Percentiles rank a stretch among this genome's conserved stretches.
Conservation (phyloP, 768 basidiomycete genomes). For the Termitomyces eurrhizus region DNA sequence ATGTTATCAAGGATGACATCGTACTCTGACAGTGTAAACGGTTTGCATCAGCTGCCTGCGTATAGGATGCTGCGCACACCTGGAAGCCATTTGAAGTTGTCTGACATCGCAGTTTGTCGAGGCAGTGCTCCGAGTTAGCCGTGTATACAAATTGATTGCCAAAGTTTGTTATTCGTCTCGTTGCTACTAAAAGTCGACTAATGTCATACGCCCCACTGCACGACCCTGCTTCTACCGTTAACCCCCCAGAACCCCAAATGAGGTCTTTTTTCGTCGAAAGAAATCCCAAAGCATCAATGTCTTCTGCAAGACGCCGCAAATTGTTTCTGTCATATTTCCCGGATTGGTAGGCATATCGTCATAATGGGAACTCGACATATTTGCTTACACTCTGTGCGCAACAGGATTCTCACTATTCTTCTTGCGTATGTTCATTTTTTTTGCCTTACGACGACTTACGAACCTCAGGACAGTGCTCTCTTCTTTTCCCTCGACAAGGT, state of each 20-base stretch:
- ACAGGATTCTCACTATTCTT: conserved; percentile 63
- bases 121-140: not conserved
- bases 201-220: conserved; percentile 31
- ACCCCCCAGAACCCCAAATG: conserved; percentile 18
- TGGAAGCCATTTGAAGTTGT: conserved; percentile 46
- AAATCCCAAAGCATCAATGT: conserved; percentile 21
- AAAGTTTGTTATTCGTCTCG: not conserved
- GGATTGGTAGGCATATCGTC: conserved; percentile 55
- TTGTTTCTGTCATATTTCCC: conserved; percentile 65
- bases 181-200: not conserved
- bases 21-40: conserved; percentile 39
- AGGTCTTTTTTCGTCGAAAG: conserved; percentile 22
- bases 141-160: not conserved
- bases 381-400: not conserved
- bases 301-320: conserved; percentile 31
- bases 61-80: conserved; percentile 30
- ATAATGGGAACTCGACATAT: not conserved
- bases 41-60: not conserved
- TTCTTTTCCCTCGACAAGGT: conserved; percentile 66
- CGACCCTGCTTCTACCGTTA: conserved; percentile 8
- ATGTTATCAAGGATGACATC: conserved; percentile 55
- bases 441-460: not conserved
- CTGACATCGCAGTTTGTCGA: conserved; percentile 9
- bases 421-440: conserved; percentile 49
- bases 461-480: conserved; percentile 35